These are phyloP conservation scores for Collybiopsis luxurians DNA, from an alignment of 768 basidiomycete species.

Conservation along the genomic window DNA sequence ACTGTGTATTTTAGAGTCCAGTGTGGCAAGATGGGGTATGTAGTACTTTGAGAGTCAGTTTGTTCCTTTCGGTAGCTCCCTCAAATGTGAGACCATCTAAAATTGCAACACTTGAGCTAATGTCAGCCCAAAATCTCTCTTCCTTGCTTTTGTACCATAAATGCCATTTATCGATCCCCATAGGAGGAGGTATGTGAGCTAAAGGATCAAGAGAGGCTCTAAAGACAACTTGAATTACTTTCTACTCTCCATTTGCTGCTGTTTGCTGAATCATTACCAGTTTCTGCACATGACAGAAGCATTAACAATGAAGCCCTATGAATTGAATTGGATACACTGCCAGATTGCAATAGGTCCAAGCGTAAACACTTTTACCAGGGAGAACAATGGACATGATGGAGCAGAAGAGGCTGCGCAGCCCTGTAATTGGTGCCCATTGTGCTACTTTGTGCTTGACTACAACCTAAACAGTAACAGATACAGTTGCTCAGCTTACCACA, in stretches of 20 bases:
- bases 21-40: not conserved
- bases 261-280: constrained; percentile 66
- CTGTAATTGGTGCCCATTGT: not conserved
- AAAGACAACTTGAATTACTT: constrained; percentile 67
- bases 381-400: constrained; percentile 60
- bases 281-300: constrained; percentile 67
- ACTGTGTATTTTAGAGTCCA: not conserved
- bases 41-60: constrained; percentile 85
- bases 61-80: constrained; percentile 91
- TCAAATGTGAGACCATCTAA: constrained; percentile 94
- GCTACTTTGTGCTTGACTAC: not conserved
- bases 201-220: constrained; percentile 6
- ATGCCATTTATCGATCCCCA: constrained; percentile 89
- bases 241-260: constrained; percentile 89
- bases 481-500: constrained; percentile 41
- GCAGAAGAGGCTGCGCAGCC: not conserved
- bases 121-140: constrained; percentile 94
- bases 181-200: constrained; percentile 87
- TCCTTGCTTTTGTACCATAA: constrained; percentile 74
- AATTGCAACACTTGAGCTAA: constrained; percentile 80
- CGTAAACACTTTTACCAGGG: constrained; percentile 83
- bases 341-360: constrained; percentile 75
- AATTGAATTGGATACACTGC: constrained; percentile 25
- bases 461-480: constrained; percentile 31
- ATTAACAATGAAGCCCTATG: constrained; percentile 23